Evolutionary conservation across 495 filamentous ascomycete genomes (phyloP), one percentile per base, ranked within the genome.

Genomic region (Bryoglossum gracile): DNA sequence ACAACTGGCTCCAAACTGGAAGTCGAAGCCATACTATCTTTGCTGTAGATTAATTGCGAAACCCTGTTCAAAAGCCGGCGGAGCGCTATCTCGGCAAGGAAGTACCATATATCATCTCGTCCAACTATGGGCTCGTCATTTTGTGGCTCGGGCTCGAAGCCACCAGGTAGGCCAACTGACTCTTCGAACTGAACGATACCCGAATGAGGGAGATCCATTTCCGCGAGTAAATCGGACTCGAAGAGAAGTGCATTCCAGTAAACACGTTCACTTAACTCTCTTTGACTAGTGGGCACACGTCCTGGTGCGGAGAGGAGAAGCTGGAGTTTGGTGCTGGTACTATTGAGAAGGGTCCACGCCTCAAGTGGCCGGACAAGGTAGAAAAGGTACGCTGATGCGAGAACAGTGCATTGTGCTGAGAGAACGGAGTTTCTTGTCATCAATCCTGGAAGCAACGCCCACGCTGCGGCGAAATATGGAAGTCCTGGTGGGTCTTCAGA

Each of bases 161-260:
- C 82, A 17, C 82, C 78, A 1, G 86, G 86, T 6, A 91, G 71
- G 9, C 83, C 82, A 30, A 91, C 81, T n/a, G 76, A 73, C 52
- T 91, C 86, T 63, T 89, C 86, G 55, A 84, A 86, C 51, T 84
- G 80, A 19, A 84, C 82, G 40, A 91, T 84, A 18, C 86, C 86
- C 11, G 85, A 88, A 57, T 89, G 86, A 0, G 86, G 86, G 8
- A 91, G 68, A 57, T 91, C 86, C 34, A 91, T 66, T 54, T 91
- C 86, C 6, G 86, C 85, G 11, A 91, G 71, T 36, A 89, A 70
- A 58, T 89, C 86, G 61, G 83, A 87, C 66, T 91, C 86, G 51
- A 87, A 86, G 40, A 91, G 72, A 3, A 90, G 68, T 3, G 86
- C 71, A 51, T 91, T 91, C 86, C 86, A 91, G 67, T 86, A 89